Base-by-base conservation (phyloP, 148 eudicot species). In the Amaranthus cruentus region DNA sequence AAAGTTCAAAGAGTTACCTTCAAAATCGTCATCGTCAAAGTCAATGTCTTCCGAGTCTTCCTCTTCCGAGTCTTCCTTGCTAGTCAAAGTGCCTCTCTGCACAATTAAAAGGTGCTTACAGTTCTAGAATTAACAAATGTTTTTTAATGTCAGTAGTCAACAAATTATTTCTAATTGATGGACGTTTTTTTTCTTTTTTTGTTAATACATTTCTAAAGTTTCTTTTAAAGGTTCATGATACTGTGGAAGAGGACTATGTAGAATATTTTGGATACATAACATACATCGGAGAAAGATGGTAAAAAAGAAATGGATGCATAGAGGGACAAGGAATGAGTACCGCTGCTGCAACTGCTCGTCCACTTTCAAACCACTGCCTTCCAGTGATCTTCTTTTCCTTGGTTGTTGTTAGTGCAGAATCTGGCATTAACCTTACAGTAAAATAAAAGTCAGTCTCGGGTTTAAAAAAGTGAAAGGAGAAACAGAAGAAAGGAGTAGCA, bases 351-450 rank as follows among this genome's bases (percentile, higher is more conserved):
- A 83, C 76, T 76, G 98, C 98, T 85, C 97, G 77, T 81, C 97
- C 98, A 81, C 84, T 89, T 84, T 91, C 97, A 81, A 95, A 93
- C 96, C 96, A 95, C 77, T 91, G 96, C 75, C 96, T 90, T 63
- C 98, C 98, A 0, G 88, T 65, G 21, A 95, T 83, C 79, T 82
- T 95, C 88, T 90, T 95, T 75, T 95, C 98, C 88, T 95, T 95
- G 69, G 89, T 70, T 55, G 82, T 83, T 63, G 87, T 42, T 71
- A 95, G 97, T 69, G 92, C 97, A 12, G 96, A 81, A 75, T 91
- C 98, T 9, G 98, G 97, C 97, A 95, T 89, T 62, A 90, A 72
- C 91, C 98, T 95, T 82, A 78, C 52, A 71, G 65, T 50, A 68
- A 70, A 54, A 55, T 69, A 69, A 53, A 66, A 58, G 55, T 66